Base-by-base conservation (phyloP, 495 filamentous ascomycete genomes). In the Rusavskia elegans region DNA sequence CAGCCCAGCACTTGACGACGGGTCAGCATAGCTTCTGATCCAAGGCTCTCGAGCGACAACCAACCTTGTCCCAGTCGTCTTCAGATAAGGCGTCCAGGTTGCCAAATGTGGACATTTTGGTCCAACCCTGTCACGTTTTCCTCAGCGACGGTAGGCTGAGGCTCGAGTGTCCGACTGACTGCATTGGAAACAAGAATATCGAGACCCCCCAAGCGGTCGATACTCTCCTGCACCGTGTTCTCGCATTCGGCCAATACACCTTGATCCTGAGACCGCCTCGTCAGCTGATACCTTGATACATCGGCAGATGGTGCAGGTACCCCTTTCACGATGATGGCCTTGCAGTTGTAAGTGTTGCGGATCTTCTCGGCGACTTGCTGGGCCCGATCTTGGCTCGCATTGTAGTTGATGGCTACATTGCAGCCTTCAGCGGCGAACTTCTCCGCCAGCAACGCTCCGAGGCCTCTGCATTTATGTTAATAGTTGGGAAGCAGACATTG, bases 151-250 rank as follows among this genome's bases (percentile, higher is more conserved):
- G 44, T 16, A 46, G 17, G 23, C 3, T 2, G 5, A 29, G 44
- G 6, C 16, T 48, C 14, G 40, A 21, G 40, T 45, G 14, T n/a
- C 23, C n/a, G 54, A 66, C 80, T 54, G 56, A 84, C 83, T 13
- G 84, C 83, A 64, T 88, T 87, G 0, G 79, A 81, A 46, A 87
- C 69, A 4, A 88, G 64, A 32, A 85, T 71, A 65, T 88, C 84
- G 20, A 88, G 60, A 1, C 83, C 82, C 5, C 83, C 82, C 5
- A 85, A 62, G 32, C 71, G 63, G 52, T 76, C 67, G 49, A 79
- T 73, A 5, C 76, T 71, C 19, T 78, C 68, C 29, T 75, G 61
- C 7, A 87, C 77, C 17, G 70, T 61, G 0, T 64, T 66, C 29
- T 64, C 62, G 53, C 80, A 83, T 36, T 79, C 82, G 5, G 56